Conservation (phyloP, 257 asterid genomes). For the Fraxinus quadrangulata region DNA sequence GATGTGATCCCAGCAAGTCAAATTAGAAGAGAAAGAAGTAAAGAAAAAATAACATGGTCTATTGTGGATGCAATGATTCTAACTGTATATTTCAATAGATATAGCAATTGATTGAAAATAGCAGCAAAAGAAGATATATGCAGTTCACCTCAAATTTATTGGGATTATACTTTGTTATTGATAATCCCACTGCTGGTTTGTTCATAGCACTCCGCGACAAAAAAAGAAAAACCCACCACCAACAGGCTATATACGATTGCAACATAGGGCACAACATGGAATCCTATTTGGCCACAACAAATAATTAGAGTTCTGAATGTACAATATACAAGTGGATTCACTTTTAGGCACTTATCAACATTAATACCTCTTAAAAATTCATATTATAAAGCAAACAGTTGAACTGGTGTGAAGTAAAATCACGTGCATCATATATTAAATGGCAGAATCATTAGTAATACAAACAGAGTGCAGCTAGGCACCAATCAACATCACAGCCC, state of each 20-base stretch:
- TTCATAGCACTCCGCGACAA: background rate
- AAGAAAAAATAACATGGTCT: background rate
- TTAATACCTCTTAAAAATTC: background rate
- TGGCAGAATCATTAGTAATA: background rate
- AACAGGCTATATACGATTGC: background rate
- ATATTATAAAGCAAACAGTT: background rate
- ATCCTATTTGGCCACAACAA: background rate
- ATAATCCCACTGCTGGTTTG: background rate
- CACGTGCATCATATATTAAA: background rate
- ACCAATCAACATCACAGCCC: slow-evolving; percentile 5
- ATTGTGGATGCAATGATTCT: background rate
- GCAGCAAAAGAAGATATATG: background rate
- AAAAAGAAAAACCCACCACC: background rate
- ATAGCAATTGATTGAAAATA: background rate
- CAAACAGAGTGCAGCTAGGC: background rate
- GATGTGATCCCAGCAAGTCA: background rate
- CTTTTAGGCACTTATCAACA: background rate
- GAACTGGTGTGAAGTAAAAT: background rate
- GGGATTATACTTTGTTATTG: background rate
- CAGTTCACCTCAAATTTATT: background rate
- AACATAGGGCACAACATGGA: background rate
- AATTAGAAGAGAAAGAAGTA: background rate
- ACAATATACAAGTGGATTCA: background rate
- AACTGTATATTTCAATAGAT: background rate
- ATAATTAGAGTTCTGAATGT: background rate